A percentile compares a stretch with the other conserved stretches of the same genome.
Evolutionary conservation across 2,329 filamentous ascomycete species (phyloP).

Genomic region (Tolypocladium nubicola): DNA sequence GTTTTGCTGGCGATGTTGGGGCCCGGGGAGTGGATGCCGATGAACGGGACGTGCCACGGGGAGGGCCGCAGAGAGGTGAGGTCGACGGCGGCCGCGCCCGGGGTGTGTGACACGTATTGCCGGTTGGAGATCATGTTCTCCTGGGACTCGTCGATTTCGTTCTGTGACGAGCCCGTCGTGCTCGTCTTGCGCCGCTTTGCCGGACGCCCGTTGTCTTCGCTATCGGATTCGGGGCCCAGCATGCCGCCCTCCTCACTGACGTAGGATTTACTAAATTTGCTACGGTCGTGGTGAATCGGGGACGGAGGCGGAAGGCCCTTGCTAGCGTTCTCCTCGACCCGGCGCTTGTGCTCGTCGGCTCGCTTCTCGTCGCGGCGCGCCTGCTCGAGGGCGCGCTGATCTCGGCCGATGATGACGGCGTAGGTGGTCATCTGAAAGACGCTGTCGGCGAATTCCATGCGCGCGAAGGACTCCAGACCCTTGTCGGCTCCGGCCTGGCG

Average conservation of each 20-base stretch:
- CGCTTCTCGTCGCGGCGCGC: constrained; percentile 41
- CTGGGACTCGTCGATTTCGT: constrained; percentile 31
- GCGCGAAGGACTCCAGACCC: constrained; percentile 44
- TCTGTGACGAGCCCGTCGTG: constrained; percentile 29
- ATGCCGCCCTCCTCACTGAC: constrained; percentile 62
- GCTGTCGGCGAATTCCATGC: constrained; percentile 62
- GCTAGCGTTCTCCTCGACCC: constrained; percentile 34
- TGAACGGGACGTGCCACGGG: constrained; percentile 50
- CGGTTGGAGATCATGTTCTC: constrained; percentile 43
- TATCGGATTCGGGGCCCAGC: constrained; percentile 51
- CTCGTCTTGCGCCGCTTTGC: constrained; percentile 36
- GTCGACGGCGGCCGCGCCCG: constrained; percentile 48
- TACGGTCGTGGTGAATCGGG: constrained; percentile 38
- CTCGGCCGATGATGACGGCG: constrained; percentile 61
- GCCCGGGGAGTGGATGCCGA: constrained; percentile 62
- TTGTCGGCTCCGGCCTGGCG: constrained; percentile 25
- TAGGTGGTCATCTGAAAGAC: constrained; percentile 72
- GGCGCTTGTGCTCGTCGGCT: constrained; percentile 32
- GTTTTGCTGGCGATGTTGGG: constrained; percentile 51
- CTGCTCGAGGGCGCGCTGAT: constrained; percentile 48
- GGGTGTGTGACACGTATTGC: constrained; percentile 50
- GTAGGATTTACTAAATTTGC: constrained; percentile 52
- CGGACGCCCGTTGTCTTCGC: constrained; percentile 36
- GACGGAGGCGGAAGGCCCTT: constrained; percentile 39
- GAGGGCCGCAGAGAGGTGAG: constrained; percentile 49